Evolutionary conservation across 768 basidiomycete species (phyloP).

Genomic region (Boletus rubroflammeus): DNA sequence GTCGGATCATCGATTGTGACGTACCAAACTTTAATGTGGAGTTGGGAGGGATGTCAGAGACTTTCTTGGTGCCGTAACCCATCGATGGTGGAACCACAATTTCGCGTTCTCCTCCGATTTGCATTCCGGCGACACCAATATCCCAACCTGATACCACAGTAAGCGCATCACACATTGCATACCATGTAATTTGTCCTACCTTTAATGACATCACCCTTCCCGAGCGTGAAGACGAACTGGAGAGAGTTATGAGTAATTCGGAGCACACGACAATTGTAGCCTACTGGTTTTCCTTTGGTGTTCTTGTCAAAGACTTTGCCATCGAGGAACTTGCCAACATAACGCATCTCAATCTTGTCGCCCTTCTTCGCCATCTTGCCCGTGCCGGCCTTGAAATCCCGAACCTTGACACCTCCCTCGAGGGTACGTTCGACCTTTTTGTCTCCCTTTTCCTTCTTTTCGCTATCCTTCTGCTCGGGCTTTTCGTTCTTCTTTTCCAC

Average conservation of each 20-base stretch:
- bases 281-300: conserved; percentile 80
- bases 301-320: conserved; percentile 80
- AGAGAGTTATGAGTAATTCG: not conserved
- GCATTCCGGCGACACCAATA: conserved; percentile 88
- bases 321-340: conserved; percentile 83
- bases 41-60: conserved; percentile 64
- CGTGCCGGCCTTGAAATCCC: conserved; percentile 73
- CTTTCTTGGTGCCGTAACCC: conserved; percentile 68
- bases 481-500: conserved; percentile 33
- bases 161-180: not conserved
- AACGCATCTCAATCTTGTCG: conserved; percentile 79
- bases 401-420: conserved; percentile 69
- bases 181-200: conserved; percentile 38
- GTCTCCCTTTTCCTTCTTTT: conserved; percentile 26
- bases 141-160: conserved; percentile 67
- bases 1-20: conserved; percentile 23
- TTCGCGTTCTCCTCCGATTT: conserved; percentile 81
- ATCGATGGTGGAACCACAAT: conserved; percentile 70
- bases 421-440: conserved; percentile 38
- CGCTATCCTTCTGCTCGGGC: conserved; percentile 29
- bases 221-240: conserved; percentile 76
- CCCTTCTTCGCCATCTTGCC: conserved; percentile 89
- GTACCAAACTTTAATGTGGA: conserved; percentile 80
- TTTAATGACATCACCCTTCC: conserved; percentile 90
- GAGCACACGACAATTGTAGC: conserved; percentile 26